phyloP scores from a whole-genome alignment of 441 rosid species.

The Jatropha multifida region DNA sequence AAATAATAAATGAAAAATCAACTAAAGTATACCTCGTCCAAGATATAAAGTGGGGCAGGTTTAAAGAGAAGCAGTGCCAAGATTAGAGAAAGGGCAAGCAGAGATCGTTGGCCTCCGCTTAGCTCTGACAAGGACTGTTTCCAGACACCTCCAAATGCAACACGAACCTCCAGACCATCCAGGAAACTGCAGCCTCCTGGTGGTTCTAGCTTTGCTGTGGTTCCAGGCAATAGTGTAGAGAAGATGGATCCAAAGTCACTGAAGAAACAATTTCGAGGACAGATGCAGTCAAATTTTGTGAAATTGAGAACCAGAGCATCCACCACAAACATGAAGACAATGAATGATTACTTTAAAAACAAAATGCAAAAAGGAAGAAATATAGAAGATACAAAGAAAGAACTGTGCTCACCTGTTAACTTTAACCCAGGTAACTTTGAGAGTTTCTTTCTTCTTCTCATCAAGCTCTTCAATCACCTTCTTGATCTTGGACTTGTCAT shows the following conservation, averaged over 20 bases:
- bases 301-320: conserved; percentile 12
- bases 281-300: background rate
- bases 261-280: conserved; percentile 18
- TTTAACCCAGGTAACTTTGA: conserved; percentile 98
- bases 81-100: conserved; percentile 90
- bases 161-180: conserved; percentile 98
- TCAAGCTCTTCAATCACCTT: conserved; percentile 98
- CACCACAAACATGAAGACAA: conserved; percentile 5
- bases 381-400: background rate
- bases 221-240: conserved; percentile 95
- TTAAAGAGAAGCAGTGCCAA: conserved; percentile 96
- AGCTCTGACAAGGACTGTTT: conserved; percentile 96
- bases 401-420: conserved; percentile 59
- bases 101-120: conserved; percentile 98
- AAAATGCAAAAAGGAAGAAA: background rate
- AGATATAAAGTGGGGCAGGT: conserved; percentile 98
- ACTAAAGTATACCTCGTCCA: conserved; percentile 75
- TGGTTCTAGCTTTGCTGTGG: conserved; percentile 95
- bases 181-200: conserved; percentile 92
- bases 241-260: conserved; percentile 98
- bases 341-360: background rate
- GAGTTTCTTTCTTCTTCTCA: conserved; percentile 98
- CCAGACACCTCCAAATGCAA: conserved; percentile 98
- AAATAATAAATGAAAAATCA: background rate
- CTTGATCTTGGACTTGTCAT: conserved; percentile 91